Conservation (phyloP, 148 eudicot genomes). For the Agrostemma githago region DNA sequence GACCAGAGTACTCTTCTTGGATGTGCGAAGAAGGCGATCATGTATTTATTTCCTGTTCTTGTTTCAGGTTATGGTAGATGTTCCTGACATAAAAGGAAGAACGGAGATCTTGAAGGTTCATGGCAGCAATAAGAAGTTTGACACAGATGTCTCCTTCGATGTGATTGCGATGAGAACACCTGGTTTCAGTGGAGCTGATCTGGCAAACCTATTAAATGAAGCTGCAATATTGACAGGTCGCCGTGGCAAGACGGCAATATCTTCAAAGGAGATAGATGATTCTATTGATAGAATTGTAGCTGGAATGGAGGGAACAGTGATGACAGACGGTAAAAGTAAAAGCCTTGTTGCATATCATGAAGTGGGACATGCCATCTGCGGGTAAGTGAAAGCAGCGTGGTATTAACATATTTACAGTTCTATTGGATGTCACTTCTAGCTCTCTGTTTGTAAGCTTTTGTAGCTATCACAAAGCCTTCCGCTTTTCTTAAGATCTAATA, state of each 20-base stretch:
- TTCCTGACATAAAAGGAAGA: constrained; percentile 89
- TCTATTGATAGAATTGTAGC: constrained; percentile 97
- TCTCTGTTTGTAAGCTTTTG: background rate
- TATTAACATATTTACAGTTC: background rate
- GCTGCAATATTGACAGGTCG: constrained; percentile 97
- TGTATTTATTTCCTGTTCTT: background rate
- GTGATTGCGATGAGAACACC: constrained; percentile 97
- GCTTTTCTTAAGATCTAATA: background rate
- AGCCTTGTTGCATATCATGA: constrained; percentile 98
- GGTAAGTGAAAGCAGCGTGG: constrained; percentile 43
- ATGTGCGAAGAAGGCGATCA: background rate
- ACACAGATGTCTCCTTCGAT: constrained; percentile 80
- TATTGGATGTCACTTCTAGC: background rate
- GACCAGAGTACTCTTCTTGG: background rate
- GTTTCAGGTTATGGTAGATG: constrained; percentile 80
- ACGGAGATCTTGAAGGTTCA: constrained; percentile 95
- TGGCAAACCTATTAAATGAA: constrained; percentile 90
- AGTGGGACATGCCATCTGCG: constrained; percentile 97
- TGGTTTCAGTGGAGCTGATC: constrained; percentile 99
- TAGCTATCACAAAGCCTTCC: background rate
- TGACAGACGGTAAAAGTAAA: constrained; percentile 99
- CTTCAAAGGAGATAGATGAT: constrained; percentile 89
- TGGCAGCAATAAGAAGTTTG: constrained; percentile 77
- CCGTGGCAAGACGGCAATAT: constrained; percentile 76
- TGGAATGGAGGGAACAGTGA: constrained; percentile 96